Evolutionary conservation across 257 asterid genomes (phyloP).

Genomic region (Ehretia macrophylla): DNA sequence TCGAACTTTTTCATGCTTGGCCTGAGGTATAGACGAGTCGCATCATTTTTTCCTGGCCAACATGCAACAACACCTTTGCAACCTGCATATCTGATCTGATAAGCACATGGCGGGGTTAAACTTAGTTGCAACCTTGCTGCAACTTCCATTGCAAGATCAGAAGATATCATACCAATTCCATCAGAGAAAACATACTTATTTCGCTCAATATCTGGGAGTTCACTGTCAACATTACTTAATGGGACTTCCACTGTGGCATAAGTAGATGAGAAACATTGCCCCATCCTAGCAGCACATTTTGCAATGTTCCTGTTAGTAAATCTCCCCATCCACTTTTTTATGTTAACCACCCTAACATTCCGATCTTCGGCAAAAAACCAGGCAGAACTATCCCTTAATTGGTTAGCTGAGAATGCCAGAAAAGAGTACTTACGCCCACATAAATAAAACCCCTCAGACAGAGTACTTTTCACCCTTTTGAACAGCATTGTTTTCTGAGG

Average conservation of each 20-base stretch:
- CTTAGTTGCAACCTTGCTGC: slow-evolving; percentile 61
- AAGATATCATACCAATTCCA: slow-evolving; percentile 77
- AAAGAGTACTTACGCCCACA: slow-evolving; percentile 75
- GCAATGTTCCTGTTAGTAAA: slow-evolving; percentile 61
- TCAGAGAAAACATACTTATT: slow-evolving; percentile 73
- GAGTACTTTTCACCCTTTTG: slow-evolving; percentile 56
- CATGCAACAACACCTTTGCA: slow-evolving; percentile 85
- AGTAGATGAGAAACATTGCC: slow-evolving; percentile 94
- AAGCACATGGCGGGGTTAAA: slow-evolving; percentile 67
- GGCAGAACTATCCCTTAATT: slow-evolving; percentile 84
- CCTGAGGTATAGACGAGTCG: slow-evolving; percentile 48
- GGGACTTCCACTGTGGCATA: slow-evolving; percentile 85
- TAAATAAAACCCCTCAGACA: slow-evolving; percentile 52
- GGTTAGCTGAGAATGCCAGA: slow-evolving; percentile 87
- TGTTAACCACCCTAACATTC: slow-evolving; percentile 27
- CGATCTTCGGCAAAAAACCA: slow-evolving; percentile 88
- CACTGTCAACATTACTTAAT: slow-evolving; percentile 23
- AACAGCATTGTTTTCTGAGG: slow-evolving; percentile 64
- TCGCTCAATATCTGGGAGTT: slow-evolving; percentile 52
- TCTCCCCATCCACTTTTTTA: slow-evolving; percentile 81
- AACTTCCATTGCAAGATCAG: slow-evolving; percentile 71
- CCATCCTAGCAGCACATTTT: slow-evolving; percentile 94
- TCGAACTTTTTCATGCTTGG: slow-evolving; percentile 75
- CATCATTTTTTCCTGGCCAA: slow-evolving; percentile 54
- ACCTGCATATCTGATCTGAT: slow-evolving; percentile 87